Evolutionary conservation across 2,329 filamentous ascomycete genomes (phyloP).

Genomic region (Aspergillaceae sp.): DNA sequence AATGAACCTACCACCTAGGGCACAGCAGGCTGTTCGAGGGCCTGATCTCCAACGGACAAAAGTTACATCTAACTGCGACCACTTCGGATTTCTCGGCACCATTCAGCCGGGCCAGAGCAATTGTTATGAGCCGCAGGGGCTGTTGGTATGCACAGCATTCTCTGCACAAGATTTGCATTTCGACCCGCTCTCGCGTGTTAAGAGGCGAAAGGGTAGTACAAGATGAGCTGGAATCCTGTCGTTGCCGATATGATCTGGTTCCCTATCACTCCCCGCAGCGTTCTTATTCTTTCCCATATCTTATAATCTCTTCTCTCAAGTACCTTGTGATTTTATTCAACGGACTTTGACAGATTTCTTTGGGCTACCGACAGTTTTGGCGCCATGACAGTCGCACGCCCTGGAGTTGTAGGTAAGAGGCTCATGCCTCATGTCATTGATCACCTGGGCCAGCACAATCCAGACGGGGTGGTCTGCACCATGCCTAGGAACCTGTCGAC

Average conservation of each 20-base stretch:
- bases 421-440: conserved; percentile 6
- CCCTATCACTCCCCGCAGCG: too few species aligned
- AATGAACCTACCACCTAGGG: too few species aligned
- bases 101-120: not conserved
- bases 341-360: not conserved
- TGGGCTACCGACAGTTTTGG: not conserved
- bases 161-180: not conserved
- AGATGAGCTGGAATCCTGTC: too few species aligned
- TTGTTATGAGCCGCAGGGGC: not conserved
- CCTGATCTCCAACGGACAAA: too few species aligned
- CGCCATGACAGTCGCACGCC: not conserved
- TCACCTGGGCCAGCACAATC: conserved; percentile 3
- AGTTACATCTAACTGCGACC: not conserved
- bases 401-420: conserved; percentile 3
- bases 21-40: too few species aligned
- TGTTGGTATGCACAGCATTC: not conserved
- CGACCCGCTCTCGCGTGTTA: too few species aligned
- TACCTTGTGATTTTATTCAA: not conserved
- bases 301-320: too few species aligned
- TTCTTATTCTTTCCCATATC: too few species aligned
- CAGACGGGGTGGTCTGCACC: conserved; percentile 3
- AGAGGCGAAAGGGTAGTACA: too few species aligned
- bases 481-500: conserved; percentile 2
- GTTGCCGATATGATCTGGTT: too few species aligned
- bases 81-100: not conserved